Evolutionary conservation across 2,329 filamentous ascomycete species (phyloP).

Genomic region (Fusarium decemcellulare): DNA sequence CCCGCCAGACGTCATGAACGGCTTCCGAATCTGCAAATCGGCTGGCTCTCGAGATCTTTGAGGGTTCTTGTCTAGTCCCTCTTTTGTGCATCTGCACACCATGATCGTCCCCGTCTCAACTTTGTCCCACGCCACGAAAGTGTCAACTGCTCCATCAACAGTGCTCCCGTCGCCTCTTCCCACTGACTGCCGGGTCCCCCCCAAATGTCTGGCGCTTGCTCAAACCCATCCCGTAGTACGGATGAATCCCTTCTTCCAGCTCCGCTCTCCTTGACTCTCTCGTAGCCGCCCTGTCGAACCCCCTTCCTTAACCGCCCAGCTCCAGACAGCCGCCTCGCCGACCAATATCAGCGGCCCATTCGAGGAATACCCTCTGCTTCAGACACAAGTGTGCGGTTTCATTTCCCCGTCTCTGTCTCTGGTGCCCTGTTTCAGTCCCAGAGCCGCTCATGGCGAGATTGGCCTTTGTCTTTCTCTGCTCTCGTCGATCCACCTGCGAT

Average conservation of each 20-base stretch:
- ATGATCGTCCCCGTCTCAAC: not conserved
- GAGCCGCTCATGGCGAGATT: slow-evolving; percentile 49
- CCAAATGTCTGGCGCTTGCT: slow-evolving; percentile 42
- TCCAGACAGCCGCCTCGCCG: slow-evolving; percentile 63
- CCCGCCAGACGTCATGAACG: slow-evolving; percentile 30
- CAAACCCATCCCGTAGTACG: slow-evolving; percentile 35
- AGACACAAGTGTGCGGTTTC: slow-evolving; percentile 69
- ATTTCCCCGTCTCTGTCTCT: slow-evolving; percentile 52
- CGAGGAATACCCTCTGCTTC: slow-evolving; percentile 56
- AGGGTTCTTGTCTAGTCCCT: slow-evolving; percentile 6
- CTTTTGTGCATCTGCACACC: not conserved
- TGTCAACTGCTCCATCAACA: not conserved
- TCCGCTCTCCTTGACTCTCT: slow-evolving; percentile 12
- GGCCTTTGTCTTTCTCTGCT: slow-evolving; percentile 39
- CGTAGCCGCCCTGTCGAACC: slow-evolving; percentile 42
- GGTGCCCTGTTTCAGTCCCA: slow-evolving; percentile 49
- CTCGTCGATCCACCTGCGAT: slow-evolving; percentile 42
- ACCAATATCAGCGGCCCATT: slow-evolving; percentile 67
- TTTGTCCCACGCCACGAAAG: not conserved
- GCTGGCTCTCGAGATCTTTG: slow-evolving; percentile 42
- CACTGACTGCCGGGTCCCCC: slow-evolving; percentile 6
- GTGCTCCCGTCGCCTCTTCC: not conserved
- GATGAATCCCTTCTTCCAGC: slow-evolving; percentile 11
- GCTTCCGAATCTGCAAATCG: slow-evolving; percentile 37
- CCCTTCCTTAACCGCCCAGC: slow-evolving; percentile 43